Conservation (phyloP, 176 grass and related monocot species). For the Otatea glauca region DNA sequence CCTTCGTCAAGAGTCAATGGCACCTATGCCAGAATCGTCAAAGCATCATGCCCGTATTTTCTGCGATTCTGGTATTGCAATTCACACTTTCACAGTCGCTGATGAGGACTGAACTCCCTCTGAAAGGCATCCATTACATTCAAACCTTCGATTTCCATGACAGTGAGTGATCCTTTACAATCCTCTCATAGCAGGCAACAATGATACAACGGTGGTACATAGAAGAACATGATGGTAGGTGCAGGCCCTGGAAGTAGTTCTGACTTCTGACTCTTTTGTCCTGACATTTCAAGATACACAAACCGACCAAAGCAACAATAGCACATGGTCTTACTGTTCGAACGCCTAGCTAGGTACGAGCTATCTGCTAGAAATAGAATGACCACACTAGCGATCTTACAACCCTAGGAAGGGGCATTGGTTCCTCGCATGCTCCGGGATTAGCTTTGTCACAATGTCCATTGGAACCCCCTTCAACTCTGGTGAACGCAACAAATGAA, state of each 20-base stretch:
- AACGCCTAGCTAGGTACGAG: slow-evolving; percentile 18
- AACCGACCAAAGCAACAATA: slow-evolving; percentile 1
- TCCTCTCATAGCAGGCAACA: background rate
- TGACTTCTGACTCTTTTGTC: background rate
- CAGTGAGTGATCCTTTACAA: background rate
- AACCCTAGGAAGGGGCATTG: slow-evolving; percentile 63
- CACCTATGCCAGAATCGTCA: background rate
- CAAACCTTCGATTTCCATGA: background rate
- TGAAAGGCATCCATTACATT: background rate
- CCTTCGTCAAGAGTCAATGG: background rate
- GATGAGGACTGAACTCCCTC: background rate
- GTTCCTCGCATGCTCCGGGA: slow-evolving; percentile 70
- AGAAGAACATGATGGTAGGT: background rate
- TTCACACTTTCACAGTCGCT: background rate
- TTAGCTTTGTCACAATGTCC: slow-evolving; percentile 54
- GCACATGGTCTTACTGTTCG: background rate
- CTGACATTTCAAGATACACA: slow-evolving; percentile 10
- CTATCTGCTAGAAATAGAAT: slow-evolving; percentile 32
- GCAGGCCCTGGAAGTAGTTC: background rate
- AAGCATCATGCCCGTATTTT: background rate
- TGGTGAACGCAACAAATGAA: background rate
- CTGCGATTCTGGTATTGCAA: background rate
- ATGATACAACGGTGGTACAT: background rate
- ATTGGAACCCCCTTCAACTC: slow-evolving; percentile 66
- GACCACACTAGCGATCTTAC: slow-evolving; percentile 25